Evolutionary conservation across 352 stramenopile species (phyloP).

Genomic region (Globisporangium cylindrosporum): DNA sequence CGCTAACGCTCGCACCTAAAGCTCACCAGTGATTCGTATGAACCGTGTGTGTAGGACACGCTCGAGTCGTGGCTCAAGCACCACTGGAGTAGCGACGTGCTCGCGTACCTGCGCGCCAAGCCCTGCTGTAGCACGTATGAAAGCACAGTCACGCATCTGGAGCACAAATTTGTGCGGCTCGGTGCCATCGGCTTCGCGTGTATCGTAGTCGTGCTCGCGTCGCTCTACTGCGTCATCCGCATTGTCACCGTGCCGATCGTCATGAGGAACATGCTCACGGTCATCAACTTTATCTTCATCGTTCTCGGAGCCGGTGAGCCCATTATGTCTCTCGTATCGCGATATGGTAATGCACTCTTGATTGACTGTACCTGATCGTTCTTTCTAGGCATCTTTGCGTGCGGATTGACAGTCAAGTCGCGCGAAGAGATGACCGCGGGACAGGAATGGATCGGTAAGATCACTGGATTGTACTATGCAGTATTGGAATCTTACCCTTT

Average conservation of each 20-base stretch:
- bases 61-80: conserved; percentile 74
- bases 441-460: conserved; percentile 72
- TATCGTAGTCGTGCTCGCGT: conserved; percentile 44
- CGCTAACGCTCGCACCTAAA: background rate
- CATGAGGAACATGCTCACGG: conserved; percentile 80
- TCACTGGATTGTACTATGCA: too few relatives aligned
- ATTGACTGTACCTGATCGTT: background rate
- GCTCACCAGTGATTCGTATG: background rate
- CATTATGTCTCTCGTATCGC: too few relatives aligned
- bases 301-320: conserved; percentile 36
- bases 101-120: conserved; percentile 41
- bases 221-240: conserved; percentile 78
- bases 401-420: conserved; percentile 53
- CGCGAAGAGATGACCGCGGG: conserved; percentile 65
- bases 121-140: conserved; percentile 62
- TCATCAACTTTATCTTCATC: conserved; percentile 74
- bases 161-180: conserved; percentile 42
- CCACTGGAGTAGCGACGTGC: conserved; percentile 51
- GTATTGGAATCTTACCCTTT: too few relatives aligned
- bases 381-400: conserved; percentile 44
- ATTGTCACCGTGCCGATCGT: conserved; percentile 87
- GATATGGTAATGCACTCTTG: background rate
- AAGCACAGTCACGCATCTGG: conserved; percentile 42
- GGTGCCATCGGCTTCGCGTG: conserved; percentile 44
- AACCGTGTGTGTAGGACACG: conserved; percentile 23